Percentiles rank a stretch among this genome's conserved stretches.
Evolutionary conservation across 2,329 filamentous ascomycete genomes (phyloP).

Genomic region (Taxawa tesnikishii): DNA sequence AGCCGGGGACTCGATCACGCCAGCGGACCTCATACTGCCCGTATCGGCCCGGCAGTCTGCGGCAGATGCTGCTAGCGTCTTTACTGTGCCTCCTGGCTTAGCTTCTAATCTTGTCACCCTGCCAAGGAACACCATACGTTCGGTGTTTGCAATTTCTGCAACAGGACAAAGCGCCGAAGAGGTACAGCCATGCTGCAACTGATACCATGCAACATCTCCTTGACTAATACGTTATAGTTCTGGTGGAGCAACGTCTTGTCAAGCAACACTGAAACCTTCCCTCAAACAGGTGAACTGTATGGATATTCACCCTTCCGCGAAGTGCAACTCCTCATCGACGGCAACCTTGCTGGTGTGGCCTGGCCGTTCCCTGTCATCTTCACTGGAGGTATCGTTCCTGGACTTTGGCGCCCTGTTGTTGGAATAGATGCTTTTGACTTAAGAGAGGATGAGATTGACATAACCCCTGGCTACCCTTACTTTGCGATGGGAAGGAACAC

Average conservation of each 20-base stretch:
- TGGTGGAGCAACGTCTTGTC: constrained; percentile 73
- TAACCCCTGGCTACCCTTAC: constrained; percentile 60
- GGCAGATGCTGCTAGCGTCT: constrained; percentile 48
- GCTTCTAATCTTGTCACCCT: constrained; percentile 50
- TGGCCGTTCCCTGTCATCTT: constrained; percentile 80
- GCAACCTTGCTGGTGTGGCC: constrained; percentile 56
- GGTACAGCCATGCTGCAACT: constrained; percentile 7
- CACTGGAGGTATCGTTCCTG: constrained; percentile 66
- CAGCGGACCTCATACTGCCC: constrained; percentile 56
- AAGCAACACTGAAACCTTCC: constrained; percentile 48
- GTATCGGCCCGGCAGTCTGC: constrained; percentile 42
- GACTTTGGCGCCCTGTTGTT: constrained; percentile 66
- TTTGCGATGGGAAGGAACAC: constrained; percentile 54
- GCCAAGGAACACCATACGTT: constrained; percentile 54
- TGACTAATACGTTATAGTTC: constrained; percentile 31
- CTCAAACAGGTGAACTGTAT: constrained; percentile 41
- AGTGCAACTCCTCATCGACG: constrained; percentile 65
- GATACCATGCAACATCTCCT: constrained; percentile 1
- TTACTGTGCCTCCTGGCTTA: constrained; percentile 50
- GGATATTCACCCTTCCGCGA: constrained; percentile 67
- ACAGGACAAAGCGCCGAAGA: constrained; percentile 67
- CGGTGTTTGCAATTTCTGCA: constrained; percentile 63
- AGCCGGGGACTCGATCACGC: constrained; percentile 25
- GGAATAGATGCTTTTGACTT: constrained; percentile 71
- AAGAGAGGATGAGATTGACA: constrained; percentile 68